A percentile compares a stretch with the other conserved stretches of the same genome.
Conservation (phyloP, 257 asterid genomes). For the Solanum appendiculatum region DNA sequence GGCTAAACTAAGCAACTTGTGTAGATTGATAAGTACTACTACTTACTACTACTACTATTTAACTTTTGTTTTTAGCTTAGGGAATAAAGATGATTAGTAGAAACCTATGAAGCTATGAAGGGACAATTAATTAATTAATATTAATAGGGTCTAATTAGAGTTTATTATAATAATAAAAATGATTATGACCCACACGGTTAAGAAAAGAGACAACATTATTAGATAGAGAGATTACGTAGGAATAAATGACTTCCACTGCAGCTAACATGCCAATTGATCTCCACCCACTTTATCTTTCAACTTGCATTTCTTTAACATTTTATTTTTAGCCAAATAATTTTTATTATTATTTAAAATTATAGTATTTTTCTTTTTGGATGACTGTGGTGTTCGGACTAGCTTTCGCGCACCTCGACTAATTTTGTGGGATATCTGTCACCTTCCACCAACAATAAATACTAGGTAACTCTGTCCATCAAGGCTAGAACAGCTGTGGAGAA, state of each 20-base stretch:
- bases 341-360: not conserved
- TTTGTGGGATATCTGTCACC: no score
- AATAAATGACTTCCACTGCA: constrained; percentile 42
- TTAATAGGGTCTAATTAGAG: constrained; percentile 2
- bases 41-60: not conserved
- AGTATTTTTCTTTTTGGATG: not conserved
- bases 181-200: constrained; percentile 17
- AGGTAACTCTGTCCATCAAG: no score
- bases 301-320: not conserved
- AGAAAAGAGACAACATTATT: not conserved
- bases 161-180: not conserved
- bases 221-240: constrained; percentile 20
- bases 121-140: not conserved
- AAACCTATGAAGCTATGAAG: not conserved
- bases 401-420: no score
- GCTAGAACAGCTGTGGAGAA: accelerated
- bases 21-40: not conserved
- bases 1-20: not conserved
- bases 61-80: not conserved
- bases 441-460: no score
- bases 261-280: constrained; percentile 1
- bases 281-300: not conserved
- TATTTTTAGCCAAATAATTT: not conserved
- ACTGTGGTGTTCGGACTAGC: no score
- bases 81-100: not conserved